A percentile compares a stretch with the other conserved stretches of the same genome.
Evolutionary conservation across 2,329 filamentous ascomycete species (phyloP).

Genomic region (Xylariales sp.): DNA sequence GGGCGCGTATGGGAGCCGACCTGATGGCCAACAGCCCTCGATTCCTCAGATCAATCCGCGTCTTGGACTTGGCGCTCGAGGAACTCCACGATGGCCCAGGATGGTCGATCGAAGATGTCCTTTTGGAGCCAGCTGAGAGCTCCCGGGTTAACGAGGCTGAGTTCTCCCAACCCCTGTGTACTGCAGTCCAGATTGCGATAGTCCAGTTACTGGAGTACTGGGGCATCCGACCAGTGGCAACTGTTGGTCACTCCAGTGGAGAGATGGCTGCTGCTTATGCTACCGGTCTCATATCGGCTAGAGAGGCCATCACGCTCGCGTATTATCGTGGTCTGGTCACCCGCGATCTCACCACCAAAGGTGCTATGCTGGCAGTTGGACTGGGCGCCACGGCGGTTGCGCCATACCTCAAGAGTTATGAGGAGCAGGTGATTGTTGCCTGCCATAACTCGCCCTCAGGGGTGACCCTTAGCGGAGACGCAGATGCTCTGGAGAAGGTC

Average conservation of each 20-base stretch:
- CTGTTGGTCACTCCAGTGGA: conserved; percentile 29
- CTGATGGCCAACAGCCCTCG: conserved; percentile 12
- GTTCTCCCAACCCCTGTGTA: conserved; percentile 29
- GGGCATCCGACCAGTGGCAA: conserved; percentile 24
- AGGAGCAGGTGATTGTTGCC: conserved; percentile 32
- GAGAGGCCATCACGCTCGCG: conserved; percentile 22
- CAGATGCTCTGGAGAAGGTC: conserved; percentile 34
- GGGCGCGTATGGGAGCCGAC: conserved; percentile 22
- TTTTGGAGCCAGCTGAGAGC: not conserved
- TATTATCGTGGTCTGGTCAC: conserved; percentile 18
- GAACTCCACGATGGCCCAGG: conserved; percentile 12
- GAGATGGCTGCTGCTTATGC: conserved; percentile 40
- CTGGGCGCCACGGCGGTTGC: conserved; percentile 19
- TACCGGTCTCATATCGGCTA: conserved; percentile 19
- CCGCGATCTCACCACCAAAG: conserved; percentile 11
- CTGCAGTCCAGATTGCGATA: conserved; percentile 34
- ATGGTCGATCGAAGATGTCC: conserved; percentile 11
- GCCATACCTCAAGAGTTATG: conserved; percentile 28
- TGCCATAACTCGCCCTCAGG: conserved; percentile 39
- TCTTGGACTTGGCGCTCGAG: conserved; percentile 13
- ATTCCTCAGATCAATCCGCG: conserved; percentile 11
- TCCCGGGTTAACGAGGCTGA: conserved; percentile 6
- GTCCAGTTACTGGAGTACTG: conserved; percentile 31
- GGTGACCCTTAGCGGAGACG: conserved; percentile 43
- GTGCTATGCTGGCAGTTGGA: conserved; percentile 29